phyloP scores from a whole-genome alignment of 2,329 filamentous ascomycete species.

The Xylariaceae sp. region DNA sequence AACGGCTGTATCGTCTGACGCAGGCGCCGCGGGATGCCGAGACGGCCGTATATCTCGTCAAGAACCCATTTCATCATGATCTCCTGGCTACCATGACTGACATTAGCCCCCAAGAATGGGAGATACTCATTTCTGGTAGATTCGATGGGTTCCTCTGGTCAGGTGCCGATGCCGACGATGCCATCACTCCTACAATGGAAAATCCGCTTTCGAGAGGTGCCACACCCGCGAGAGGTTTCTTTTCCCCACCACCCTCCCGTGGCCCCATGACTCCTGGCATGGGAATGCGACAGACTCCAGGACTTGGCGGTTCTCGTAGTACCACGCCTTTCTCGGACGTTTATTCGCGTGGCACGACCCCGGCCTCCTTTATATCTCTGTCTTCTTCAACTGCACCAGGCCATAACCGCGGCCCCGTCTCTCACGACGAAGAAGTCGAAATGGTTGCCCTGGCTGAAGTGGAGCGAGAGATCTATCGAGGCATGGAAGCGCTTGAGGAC shows the following conservation, averaged over 20 bases:
- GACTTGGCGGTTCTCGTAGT: conserved; percentile 40
- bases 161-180: conserved; percentile 67
- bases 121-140: conserved; percentile 86
- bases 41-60: conserved; percentile 78
- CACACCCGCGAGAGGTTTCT: conserved; percentile 50
- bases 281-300: conserved; percentile 38
- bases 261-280: conserved; percentile 39
- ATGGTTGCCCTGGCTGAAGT: conserved; percentile 86
- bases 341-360: conserved; percentile 53
- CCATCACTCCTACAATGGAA: conserved; percentile 38
- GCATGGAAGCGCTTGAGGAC: conserved; percentile 93
- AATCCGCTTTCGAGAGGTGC: conserved; percentile 44
- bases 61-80: conserved; percentile 76
- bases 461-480: conserved; percentile 85
- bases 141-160: conserved; percentile 97
- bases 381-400: conserved; percentile 35
- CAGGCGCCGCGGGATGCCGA: conserved; percentile 78
- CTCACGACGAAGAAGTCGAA: conserved; percentile 90
- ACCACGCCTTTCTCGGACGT: conserved; percentile 46
- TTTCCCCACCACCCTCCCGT: conserved; percentile 38
- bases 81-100: conserved; percentile 82
- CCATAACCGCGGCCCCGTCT: conserved; percentile 59
- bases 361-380: conserved; percentile 45
- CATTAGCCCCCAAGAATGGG: conserved; percentile 92
- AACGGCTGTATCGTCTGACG: conserved; percentile 76